phyloP scores from a whole-genome alignment of 331 rosid species.

The Quercus lobata region DNA sequence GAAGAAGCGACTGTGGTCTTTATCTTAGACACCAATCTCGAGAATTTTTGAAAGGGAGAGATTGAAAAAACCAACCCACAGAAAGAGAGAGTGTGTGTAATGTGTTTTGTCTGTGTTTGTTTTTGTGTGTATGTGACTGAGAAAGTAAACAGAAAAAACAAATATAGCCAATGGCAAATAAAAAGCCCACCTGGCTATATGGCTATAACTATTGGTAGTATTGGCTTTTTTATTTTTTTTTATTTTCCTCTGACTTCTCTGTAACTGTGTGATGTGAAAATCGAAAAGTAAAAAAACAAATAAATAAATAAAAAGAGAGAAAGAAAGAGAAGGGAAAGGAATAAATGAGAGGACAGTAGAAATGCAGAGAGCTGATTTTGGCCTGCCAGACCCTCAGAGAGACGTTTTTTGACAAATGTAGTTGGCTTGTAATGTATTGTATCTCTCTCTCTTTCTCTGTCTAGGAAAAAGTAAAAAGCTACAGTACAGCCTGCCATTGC shows the following conservation, averaged over 20 bases:
- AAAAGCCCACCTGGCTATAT: conserved; percentile 13
- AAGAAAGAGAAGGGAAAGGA: neutral
- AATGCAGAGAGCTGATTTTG: conserved; percentile 7
- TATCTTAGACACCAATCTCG: conserved; percentile 61
- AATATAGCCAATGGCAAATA: conserved; percentile 22
- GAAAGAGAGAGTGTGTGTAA: conserved; percentile 24
- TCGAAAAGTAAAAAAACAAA: neutral
- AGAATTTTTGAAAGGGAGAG: conserved; percentile 29
- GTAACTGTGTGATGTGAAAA: conserved; percentile 10
- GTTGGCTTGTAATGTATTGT: too few relatives aligned
- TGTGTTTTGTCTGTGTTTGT: conserved; percentile 41
- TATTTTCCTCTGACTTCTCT: neutral
- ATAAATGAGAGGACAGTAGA: conserved; percentile 33
- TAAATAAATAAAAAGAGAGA: neutral
- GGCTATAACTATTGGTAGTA: neutral
- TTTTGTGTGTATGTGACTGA: conserved; percentile 31
- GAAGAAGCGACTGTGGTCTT: conserved; percentile 25
- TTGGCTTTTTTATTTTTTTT: neutral
- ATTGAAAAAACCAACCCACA: conserved; percentile 20
- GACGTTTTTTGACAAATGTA: conserved; percentile 11
- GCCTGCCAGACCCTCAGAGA: neutral
- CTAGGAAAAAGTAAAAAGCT: conserved; percentile 20
- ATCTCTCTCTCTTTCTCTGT: neutral
- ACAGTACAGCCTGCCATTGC: neutral
- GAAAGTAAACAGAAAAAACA: conserved; percentile 28